These are phyloP conservation scores for Trichocomaceae sp. DNA, from an alignment of 2,329 filamentous ascomycete genomes.

Conservation along the genomic window DNA sequence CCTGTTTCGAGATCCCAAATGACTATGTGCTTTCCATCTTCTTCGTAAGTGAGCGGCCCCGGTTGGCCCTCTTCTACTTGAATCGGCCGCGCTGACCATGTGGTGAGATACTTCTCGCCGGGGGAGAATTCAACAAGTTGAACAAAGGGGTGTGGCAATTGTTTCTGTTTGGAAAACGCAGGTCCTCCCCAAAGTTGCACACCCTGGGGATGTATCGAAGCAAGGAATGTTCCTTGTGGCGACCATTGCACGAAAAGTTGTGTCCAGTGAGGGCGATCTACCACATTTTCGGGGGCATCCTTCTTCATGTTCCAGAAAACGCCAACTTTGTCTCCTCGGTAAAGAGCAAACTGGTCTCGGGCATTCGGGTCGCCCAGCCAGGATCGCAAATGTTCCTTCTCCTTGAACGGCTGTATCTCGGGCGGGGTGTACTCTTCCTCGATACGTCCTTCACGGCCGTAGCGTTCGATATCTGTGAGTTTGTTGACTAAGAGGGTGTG, in stretches of 20 bases:
- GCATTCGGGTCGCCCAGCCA: slow-evolving; percentile 86
- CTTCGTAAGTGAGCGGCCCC: slow-evolving; percentile 65
- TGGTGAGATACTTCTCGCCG: slow-evolving; percentile 84
- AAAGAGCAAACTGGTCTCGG: slow-evolving; percentile 94
- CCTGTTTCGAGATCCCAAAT: slow-evolving; percentile 94
- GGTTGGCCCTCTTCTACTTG: slow-evolving; percentile 84
- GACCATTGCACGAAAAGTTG: slow-evolving; percentile 99
- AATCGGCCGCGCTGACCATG: slow-evolving; percentile 93
- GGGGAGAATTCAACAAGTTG: slow-evolving; percentile 96
- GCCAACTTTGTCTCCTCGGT: slow-evolving; percentile 81
- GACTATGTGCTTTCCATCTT: slow-evolving; percentile 98
- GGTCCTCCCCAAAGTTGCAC: slow-evolving; percentile 94
- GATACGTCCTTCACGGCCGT: slow-evolving; percentile 85
- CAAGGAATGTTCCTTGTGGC: slow-evolving; percentile 85
- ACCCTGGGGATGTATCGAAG: slow-evolving; percentile 91
- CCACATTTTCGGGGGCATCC: slow-evolving; percentile 76
- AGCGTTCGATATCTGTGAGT: slow-evolving; percentile 94
- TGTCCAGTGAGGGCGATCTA: slow-evolving; percentile 94
- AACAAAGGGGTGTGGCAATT: slow-evolving; percentile 91
- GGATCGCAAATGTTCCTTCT: slow-evolving; percentile 91
- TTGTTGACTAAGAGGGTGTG: slow-evolving; percentile 96
- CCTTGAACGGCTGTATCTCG: slow-evolving; percentile 72
- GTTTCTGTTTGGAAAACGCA: slow-evolving; percentile 81
- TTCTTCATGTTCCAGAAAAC: slow-evolving; percentile 99
- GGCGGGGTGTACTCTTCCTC: slow-evolving; percentile 85